Conservation (phyloP, 495 filamentous ascomycete genomes). For the Gamarada debralockiae region DNA sequence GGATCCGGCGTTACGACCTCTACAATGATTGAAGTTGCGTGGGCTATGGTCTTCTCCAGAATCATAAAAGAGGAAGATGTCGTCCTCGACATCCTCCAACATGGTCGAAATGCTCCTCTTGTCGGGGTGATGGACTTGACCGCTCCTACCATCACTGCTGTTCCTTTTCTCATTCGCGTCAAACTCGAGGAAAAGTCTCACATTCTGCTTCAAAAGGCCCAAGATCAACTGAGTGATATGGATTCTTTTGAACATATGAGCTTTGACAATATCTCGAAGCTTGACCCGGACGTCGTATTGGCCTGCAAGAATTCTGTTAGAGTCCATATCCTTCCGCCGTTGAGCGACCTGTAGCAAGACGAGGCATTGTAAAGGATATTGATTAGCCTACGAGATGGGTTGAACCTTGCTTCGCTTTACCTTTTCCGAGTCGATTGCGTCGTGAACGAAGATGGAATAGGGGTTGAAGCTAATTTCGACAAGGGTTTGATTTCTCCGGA, state of each 20-base stretch:
- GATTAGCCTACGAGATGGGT: neutral
- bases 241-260: neutral
- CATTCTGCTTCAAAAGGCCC: neutral
- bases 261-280: neutral
- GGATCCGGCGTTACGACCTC: conserved; percentile 35
- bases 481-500: neutral
- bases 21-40: conserved; percentile 49
- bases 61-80: conserved; percentile 45
- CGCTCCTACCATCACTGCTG: conserved; percentile 50
- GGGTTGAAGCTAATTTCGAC: neutral
- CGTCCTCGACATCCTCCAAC: conserved; percentile 51
- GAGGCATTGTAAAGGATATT: neutral
- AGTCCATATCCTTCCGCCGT: neutral
- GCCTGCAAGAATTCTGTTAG: neutral
- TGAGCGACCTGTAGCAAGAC: neutral
- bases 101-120: conserved; percentile 49
- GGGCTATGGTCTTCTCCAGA: conserved; percentile 44
- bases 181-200: neutral
- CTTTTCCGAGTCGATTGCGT: neutral
- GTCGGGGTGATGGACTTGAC: conserved; percentile 45
- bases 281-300: neutral
- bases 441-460: neutral
- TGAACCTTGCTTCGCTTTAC: neutral
- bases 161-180: conserved; percentile 23
- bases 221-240: neutral